phyloP scores from a whole-genome alignment of 441 rosid species.

The Mallotus japonicus region DNA sequence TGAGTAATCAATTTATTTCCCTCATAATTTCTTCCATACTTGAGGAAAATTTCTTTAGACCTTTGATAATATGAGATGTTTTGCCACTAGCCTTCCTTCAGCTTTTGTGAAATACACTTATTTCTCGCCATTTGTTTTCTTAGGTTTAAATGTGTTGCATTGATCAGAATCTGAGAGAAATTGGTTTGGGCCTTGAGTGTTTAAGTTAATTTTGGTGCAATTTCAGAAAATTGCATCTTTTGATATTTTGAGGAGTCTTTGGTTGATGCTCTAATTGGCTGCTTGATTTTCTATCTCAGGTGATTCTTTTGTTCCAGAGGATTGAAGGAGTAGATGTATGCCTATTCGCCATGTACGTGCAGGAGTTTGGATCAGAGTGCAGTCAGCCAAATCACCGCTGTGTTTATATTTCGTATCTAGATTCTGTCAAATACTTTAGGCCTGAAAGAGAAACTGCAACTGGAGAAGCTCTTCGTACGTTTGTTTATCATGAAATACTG shows the following conservation, averaged over 20 bases:
- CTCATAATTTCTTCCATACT: neutral
- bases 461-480: conserved; percentile 69
- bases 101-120: conserved; percentile 4
- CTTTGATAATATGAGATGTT: neutral
- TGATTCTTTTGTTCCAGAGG: conserved; percentile 66
- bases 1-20: conserved; percentile 7
- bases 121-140: neutral
- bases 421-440: conserved; percentile 70
- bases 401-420: conserved; percentile 60
- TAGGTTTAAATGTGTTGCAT: neutral
- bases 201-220: conserved; percentile 2
- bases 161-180: neutral
- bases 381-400: conserved; percentile 63
- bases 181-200: neutral
- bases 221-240: conserved; percentile 7
- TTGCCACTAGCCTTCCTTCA: neutral
- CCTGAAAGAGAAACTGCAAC: conserved; percentile 48
- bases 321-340: conserved; percentile 64
- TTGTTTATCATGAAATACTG: conserved; percentile 76
- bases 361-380: conserved; percentile 79
- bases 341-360: conserved; percentile 62
- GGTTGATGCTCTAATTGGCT: neutral
- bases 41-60: neutral
- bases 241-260: neutral
- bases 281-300: conserved; percentile 37